Evolutionary conservation across 2,329 filamentous ascomycete species (phyloP), one percentile per base, ranked within the genome.

Genomic region (Epichloe amarillans): DNA sequence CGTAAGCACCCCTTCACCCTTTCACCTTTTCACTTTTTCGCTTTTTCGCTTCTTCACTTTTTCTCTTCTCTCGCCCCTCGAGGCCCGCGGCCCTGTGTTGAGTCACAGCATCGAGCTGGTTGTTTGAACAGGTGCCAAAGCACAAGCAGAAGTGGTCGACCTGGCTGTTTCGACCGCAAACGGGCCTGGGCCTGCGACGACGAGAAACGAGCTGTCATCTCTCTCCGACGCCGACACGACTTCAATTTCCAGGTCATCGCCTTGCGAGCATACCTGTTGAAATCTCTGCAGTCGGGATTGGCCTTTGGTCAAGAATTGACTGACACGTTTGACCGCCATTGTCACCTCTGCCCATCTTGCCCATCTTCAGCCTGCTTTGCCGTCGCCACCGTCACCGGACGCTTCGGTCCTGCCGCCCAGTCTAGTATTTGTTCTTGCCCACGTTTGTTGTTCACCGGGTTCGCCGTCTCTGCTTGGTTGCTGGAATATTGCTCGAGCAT

Each of bases 401-500:
- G 45, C 39, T 46, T 52, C 46, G 50, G 47, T 39, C 50, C 39
- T 52, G 50, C 50, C 50, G 35, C 21, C 14, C 19, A 8, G 14
- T 19, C n/a, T 19, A 10, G 49, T 42, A 17, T 38, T 50, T 33
- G 51, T 48, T 51, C 49, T 42, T 51, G 46, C 49, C 51, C n/a
- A 15, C 30, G 26, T 35, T 38, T 41, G 14, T 14, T 11, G 4
- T 44, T 10, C 35, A 41, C 12, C 21, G 17, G 21, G 41, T 39
- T 42, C 4, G 37, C 39, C 33, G 40, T 45, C 15, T 38, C 38
- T 56, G 57, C 57, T 63, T 56, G 60, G 63, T 66, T 68, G 66
- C 66, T 68, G 66, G 64, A 68, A 68, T 66, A 68, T 66, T 66
- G 65, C 66, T 62, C 60, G 59, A 62, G 62, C 57, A 52, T 52